Evolutionary conservation across 768 basidiomycete species (phyloP).

Genomic region (Strobilomyces confusus): DNA sequence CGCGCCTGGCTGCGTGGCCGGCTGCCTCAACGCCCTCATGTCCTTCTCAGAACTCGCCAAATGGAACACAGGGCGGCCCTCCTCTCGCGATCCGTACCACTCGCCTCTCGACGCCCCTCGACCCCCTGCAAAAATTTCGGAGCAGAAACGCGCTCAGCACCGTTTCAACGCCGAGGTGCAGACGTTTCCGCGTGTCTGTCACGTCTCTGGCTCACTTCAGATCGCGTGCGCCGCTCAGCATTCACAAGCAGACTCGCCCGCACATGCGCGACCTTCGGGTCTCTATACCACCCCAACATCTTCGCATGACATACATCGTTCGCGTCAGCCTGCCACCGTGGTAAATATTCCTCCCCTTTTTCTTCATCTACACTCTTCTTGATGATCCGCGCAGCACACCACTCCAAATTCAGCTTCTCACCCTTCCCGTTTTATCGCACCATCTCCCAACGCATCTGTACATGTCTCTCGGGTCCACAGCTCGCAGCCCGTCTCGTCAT

Average conservation of each 20-base stretch:
- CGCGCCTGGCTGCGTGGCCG: background rate
- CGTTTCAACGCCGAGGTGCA: constrained; percentile 13
- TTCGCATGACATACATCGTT: constrained; percentile 1
- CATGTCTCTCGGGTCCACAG: constrained; percentile 4
- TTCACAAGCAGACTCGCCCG: background rate
- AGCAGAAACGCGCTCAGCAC: constrained; percentile 8
- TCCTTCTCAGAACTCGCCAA: constrained; percentile 11
- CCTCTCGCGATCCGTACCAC: constrained; percentile 12
- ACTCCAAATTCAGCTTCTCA: background rate
- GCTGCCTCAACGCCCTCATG: constrained; percentile 7
- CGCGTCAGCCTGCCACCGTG: constrained; percentile 6
- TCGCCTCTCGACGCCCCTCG: background rate
- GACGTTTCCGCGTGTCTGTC: background rate
- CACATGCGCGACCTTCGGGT: constrained; percentile 2
- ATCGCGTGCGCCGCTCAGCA: background rate
- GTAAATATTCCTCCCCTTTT: constrained; percentile 12
- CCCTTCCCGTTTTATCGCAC: background rate
- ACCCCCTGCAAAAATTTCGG: background rate
- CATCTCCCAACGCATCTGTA: constrained; percentile 4
- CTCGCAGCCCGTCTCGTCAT: constrained; percentile 1
- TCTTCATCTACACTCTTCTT: background rate
- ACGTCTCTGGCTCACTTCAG: constrained; percentile 4
- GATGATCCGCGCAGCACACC: constrained; percentile 9
- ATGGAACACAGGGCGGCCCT: constrained; percentile 19
- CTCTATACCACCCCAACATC: constrained; percentile 9